Conservation (phyloP, 768 basidiomycete species). For the Russula olivacea region DNA sequence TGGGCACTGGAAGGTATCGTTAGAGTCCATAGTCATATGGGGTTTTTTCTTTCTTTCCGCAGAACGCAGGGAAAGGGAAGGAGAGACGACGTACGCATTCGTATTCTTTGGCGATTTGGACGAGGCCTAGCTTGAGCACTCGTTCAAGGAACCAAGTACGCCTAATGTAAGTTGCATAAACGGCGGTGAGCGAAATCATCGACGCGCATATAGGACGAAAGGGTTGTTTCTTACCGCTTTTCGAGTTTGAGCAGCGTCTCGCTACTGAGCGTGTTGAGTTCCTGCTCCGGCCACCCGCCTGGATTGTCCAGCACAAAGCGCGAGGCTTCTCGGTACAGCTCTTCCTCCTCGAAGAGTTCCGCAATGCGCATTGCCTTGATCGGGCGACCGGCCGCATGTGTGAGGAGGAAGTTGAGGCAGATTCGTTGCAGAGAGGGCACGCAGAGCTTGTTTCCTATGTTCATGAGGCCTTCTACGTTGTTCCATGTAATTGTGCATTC, state of each 20-base stretch:
- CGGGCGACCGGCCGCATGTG: constrained; percentile 87
- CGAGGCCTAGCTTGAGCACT: constrained; percentile 83
- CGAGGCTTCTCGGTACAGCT: constrained; percentile 83
- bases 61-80: not conserved
- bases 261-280: constrained; percentile 72
- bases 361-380: constrained; percentile 92
- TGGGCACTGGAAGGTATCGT: constrained; percentile 46
- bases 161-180: constrained; percentile 34
- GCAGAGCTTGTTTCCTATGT: constrained; percentile 84
- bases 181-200: not conserved
- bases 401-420: constrained; percentile 82
- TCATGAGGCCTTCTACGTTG: constrained; percentile 88
- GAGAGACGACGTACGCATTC: constrained; percentile 63
- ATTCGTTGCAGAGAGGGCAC: constrained; percentile 75
- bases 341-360: constrained; percentile 85
- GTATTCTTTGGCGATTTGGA: constrained; percentile 87
- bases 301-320: constrained; percentile 92
- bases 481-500: constrained; percentile 95
- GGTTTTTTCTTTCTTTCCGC: not conserved
- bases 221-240: constrained; percentile 47
- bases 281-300: constrained; percentile 76
- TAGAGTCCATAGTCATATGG: not conserved
- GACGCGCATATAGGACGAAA: not conserved
- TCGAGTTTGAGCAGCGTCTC: constrained; percentile 86
- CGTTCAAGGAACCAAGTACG: constrained; percentile 95